Base-by-base conservation (phyloP, 768 basidiomycete species). In the Basidioascus undulatus region DNA sequence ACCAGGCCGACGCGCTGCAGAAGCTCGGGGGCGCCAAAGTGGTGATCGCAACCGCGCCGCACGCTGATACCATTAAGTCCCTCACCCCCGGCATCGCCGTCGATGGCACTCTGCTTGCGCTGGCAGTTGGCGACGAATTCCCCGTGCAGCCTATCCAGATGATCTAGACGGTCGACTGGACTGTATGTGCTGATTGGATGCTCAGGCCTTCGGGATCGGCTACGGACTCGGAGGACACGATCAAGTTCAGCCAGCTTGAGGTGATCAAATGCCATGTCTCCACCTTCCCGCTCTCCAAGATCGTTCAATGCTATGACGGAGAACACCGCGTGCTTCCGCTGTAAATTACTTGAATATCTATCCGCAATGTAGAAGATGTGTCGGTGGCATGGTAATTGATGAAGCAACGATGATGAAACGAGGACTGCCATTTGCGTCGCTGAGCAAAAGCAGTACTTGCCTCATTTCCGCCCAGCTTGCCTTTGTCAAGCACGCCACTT, bases 21-120 rank as follows among this genome's bases (percentile, higher is more conserved):
- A 51, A 59, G 44, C 45, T 62, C 16, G 61, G 62, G 7, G 62
- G 64, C 13, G 62, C 62, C 7, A 58, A 58, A 38, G 49, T 62
- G 28, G 57, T 62, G 26, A 25, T 44, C 5, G 28, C 25, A 27
- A 44, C 46, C 18, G 51, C 51, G 0, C 51, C 51, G 1, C 31
- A 34, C n/a, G 40, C 44, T 3, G 26, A 45, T 6, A 32, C 41
- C 5, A 40, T 53, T 18, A 16, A 28, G 4, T 34, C 26, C 1
- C 44, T 53, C 30, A n/a, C 48, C 15, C 25, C 15, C n/a, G 52
- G 46, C 1, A 45, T 51, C 20, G 41, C 37, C 15, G 41, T 42
- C 18, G 25, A 31, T 16, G 52, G 52, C 5, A 41, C 39, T 21
- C 44, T 52, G 3, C 35, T 49, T 30, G 33, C 46, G 28, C 41